Conservation (phyloP, 768 basidiomycete species). For the Boletales sp. region DNA sequence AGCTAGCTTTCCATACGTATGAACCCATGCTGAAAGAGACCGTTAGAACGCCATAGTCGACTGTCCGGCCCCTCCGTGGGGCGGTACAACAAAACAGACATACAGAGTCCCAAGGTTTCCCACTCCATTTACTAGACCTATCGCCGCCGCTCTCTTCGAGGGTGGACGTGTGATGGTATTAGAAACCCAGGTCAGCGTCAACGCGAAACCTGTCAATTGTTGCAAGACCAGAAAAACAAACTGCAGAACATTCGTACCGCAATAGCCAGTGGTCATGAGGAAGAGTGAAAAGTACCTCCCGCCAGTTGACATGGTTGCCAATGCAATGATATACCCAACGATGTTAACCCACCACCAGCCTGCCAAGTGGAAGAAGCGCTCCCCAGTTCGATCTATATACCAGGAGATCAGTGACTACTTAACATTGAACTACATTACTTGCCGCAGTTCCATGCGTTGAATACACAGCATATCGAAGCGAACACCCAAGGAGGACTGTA, state of each 20-base stretch:
- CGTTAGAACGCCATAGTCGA: background rate
- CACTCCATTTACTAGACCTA: slow-evolving; percentile 60
- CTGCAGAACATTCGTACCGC: slow-evolving; percentile 24
- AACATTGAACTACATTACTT: slow-evolving; percentile 2
- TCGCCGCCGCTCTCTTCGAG: slow-evolving; percentile 50
- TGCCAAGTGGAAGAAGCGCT: slow-evolving; percentile 60
- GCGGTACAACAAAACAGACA: slow-evolving; percentile 14
- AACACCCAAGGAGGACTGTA: slow-evolving; percentile 62
- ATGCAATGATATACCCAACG: slow-evolving; percentile 56
- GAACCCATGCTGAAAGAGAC: slow-evolving; percentile 47
- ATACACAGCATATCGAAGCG: slow-evolving; percentile 44
- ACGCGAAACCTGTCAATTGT: slow-evolving; percentile 31
- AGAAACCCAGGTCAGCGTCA: slow-evolving; percentile 59
- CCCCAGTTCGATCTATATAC: slow-evolving; percentile 49
- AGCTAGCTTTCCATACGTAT: slow-evolving; percentile 57
- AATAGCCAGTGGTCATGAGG: slow-evolving; percentile 58
- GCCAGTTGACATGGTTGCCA: slow-evolving; percentile 47
- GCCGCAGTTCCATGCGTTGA: slow-evolving; percentile 57
- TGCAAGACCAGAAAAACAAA: background rate
- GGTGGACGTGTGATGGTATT: slow-evolving; percentile 61
- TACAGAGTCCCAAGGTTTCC: slow-evolving; percentile 60
- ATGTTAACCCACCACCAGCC: slow-evolving; percentile 60
- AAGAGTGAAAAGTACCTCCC: slow-evolving; percentile 62
- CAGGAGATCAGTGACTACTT: background rate
- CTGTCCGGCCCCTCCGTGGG: too few relatives aligned